phyloP scores from a whole-genome alignment of 305 asterid genomes.

The Fraxinus ornus region DNA sequence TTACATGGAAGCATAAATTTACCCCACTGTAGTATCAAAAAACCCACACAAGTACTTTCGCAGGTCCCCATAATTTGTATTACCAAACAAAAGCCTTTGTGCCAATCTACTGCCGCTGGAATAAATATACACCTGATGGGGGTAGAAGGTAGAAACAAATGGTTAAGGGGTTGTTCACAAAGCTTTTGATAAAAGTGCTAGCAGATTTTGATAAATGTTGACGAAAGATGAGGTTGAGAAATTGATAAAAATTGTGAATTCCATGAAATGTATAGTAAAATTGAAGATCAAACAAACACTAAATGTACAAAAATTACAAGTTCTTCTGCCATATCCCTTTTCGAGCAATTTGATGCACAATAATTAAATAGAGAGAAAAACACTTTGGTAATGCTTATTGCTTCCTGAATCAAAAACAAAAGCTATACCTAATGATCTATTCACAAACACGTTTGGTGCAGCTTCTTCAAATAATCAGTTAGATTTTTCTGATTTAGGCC shows the following conservation, averaged over 20 bases:
- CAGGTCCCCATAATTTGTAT: slow-evolving; percentile 77
- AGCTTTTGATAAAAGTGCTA: neutral
- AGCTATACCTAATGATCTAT: neutral
- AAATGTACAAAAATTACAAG: neutral
- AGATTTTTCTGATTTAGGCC: neutral
- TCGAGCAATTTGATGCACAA: neutral
- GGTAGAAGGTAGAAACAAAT: neutral
- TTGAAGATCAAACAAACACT: neutral
- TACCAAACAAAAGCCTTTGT: slow-evolving; percentile 81
- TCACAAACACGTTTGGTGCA: neutral
- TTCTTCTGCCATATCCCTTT: neutral
- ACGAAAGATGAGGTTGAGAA: neutral
- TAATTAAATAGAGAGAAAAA: neutral
- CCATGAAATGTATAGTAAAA: too few relatives aligned
- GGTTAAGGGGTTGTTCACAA: neutral
- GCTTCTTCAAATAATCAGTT: neutral
- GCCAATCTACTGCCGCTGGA: slow-evolving; percentile 99
- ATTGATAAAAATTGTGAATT: neutral
- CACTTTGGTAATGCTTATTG: neutral
- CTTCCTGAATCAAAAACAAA: neutral
- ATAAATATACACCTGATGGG: slow-evolving; percentile 78
- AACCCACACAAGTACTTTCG: slow-evolving; percentile 77
- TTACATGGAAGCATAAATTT: slow-evolving; percentile 19
- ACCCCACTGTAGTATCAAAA: slow-evolving; percentile 90
- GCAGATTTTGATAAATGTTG: neutral